A percentile compares a stretch with the other conserved stretches of the same genome.
These are phyloP conservation scores for Pyrenula massariospora DNA, from an alignment of 495 filamentous ascomycete species.

Conservation along the genomic window DNA sequence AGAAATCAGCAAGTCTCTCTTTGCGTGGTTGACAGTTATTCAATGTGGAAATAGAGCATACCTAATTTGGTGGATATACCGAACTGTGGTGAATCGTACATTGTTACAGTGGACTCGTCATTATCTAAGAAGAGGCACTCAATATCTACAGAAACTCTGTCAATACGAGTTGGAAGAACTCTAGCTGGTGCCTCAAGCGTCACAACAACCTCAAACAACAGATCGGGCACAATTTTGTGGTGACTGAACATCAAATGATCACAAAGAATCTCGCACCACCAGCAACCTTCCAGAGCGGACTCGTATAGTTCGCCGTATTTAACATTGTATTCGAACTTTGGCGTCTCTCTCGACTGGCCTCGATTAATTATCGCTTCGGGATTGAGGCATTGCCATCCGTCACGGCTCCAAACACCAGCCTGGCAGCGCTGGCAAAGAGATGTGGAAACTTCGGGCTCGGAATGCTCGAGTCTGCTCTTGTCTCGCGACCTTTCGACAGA, in stretches of 20 bases:
- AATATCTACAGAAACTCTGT: neutral
- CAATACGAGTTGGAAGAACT: neutral
- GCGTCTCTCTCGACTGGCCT: neutral
- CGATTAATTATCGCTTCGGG: neutral
- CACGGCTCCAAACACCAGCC: neutral
- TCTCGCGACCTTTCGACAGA: no score
- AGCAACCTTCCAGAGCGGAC: neutral
- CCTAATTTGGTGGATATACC: neutral
- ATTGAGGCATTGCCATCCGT: neutral
- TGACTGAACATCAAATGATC: neutral
- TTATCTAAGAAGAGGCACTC: neutral
- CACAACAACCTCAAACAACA: neutral
- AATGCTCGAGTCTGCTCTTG: no score
- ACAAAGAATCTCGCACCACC: neutral
- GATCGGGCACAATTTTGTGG: neutral
- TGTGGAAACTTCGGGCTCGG: neutral
- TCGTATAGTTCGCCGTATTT: neutral
- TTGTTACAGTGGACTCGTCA: neutral
- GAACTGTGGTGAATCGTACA: neutral
- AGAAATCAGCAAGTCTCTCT: neutral
- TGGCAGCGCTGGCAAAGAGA: neutral
- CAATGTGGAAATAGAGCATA: neutral
- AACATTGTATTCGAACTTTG: neutral
- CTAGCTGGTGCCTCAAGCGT: neutral
- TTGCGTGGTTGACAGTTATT: neutral